These are phyloP conservation scores for Amphirosellinia nigrospora DNA, from an alignment of 495 filamentous ascomycete genomes.

Conservation along the genomic window DNA sequence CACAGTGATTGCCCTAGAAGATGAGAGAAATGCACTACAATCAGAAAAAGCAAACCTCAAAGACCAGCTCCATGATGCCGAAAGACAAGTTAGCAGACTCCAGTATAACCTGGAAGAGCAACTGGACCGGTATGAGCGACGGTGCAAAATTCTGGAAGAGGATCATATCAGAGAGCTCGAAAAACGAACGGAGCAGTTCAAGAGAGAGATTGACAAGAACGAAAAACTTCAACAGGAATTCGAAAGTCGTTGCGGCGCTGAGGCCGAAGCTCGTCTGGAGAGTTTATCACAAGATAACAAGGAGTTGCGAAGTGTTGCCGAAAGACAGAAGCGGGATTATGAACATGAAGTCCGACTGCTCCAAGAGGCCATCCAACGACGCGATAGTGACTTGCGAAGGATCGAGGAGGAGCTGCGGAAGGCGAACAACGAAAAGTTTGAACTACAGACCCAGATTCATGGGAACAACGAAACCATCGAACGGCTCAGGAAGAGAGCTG, in stretches of 20 bases:
- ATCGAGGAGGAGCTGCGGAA: conserved; percentile 33
- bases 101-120: conserved; percentile 51
- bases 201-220: conserved; percentile 40
- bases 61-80: conserved; percentile 63
- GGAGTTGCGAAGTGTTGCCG: conserved; percentile 33
- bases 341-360: conserved; percentile 36
- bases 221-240: conserved; percentile 40
- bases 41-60: conserved; percentile 62
- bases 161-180: conserved; percentile 37
- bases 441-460: conserved; percentile 35
- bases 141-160: conserved; percentile 32
- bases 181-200: conserved; percentile 45
- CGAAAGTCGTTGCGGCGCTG: conserved; percentile 36
- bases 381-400: conserved; percentile 28
- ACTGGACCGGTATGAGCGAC: conserved; percentile 32
- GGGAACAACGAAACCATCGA: conserved; percentile 41
- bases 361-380: conserved; percentile 31
- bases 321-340: conserved; percentile 40
- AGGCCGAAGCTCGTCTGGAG: conserved; percentile 38
- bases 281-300: conserved; percentile 40
- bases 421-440: conserved; percentile 27
- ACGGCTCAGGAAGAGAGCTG: conserved; percentile 38
- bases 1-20: conserved; percentile 73
- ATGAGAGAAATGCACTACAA: conserved; percentile 60
- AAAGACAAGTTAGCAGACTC: conserved; percentile 46